Base-by-base conservation (phyloP, 192 early-diverging fungal species). In the Gaertneriomyces sp. region DNA sequence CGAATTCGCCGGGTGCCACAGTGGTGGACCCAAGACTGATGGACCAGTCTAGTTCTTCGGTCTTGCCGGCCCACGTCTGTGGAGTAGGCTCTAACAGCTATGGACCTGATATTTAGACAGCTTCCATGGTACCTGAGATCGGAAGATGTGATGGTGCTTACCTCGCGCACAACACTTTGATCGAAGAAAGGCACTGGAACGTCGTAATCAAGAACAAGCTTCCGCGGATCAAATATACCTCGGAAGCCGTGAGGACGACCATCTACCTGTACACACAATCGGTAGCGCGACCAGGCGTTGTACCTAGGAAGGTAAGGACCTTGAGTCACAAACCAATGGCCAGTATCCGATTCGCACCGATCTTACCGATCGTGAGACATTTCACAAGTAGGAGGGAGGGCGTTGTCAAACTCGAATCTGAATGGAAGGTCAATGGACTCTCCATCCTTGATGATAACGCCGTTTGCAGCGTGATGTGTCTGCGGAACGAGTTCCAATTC, bases 21-120 rank as follows among this genome's bases (percentile, higher is more conserved):
- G 41, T 42, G 1, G 46, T 12, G 19, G 57, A 58, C 6, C 43
- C 55, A 40, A 68, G 66, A 12, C 11, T n/a, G 66, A 68, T 60
- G 42, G 56, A 46, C 66, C 66, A 68, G 58, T 68, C 66, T 2
- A 68, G 58, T 40, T 68, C 66, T 25, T 68, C 66, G 7, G 66
- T 68, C 47, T 17, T 39, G 45, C 66, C 66, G 17, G 10, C n/a
- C 66, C 66, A 68, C 6, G 20, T 60, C 50, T 68, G 57, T 5
- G 66, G 66, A 17, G n/a, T 42, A 45, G 66, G 66, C 10, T 43
- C 41, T 39, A 68, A 38, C 12, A 68, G 66, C 57, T 66, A 40
- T 20, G 42, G 16, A 58, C 14, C 38, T 33, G 2, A 33, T 33
- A 33, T 33, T 33, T 33, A 33, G 25, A 33, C 25, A 33, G 25